Evolutionary conservation across 2,329 filamentous ascomycete species (phyloP).

Genomic region (Amphichorda felina): DNA sequence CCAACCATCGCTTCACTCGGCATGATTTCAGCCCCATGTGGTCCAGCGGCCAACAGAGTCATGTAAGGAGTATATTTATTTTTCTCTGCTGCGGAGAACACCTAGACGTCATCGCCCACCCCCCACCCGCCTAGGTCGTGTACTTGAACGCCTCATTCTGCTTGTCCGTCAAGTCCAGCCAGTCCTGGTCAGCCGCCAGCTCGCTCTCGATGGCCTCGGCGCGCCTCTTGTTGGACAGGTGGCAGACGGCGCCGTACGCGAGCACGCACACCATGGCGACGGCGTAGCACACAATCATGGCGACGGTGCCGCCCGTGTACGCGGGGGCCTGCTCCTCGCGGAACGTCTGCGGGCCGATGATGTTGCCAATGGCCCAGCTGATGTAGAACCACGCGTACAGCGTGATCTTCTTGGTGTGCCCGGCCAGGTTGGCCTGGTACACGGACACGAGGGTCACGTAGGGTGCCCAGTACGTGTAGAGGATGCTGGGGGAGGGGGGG

Average conservation of each 20-base stretch:
- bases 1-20: too few relatives aligned
- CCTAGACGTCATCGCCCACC: too few relatives aligned
- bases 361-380: neutral
- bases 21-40: too few relatives aligned
- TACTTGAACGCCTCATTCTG: constrained; percentile 1
- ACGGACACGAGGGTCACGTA: neutral
- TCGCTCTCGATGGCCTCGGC: neutral
- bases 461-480: neutral
- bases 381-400: neutral
- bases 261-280: neutral
- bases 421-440: neutral
- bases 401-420: constrained; percentile 1
- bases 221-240: neutral
- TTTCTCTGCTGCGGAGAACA: too few relatives aligned
- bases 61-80: too few relatives aligned
- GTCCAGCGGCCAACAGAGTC: too few relatives aligned
- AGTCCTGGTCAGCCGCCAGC: neutral
- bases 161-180: neutral
- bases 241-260: neutral
- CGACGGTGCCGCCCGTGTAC: neutral
- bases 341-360: constrained; percentile 1
- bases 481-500: neutral
- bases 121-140: neutral
- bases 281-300: neutral
- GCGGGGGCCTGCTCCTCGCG: neutral